Base-by-base conservation (phyloP, 2,329 filamentous ascomycete genomes). In the Pseudogymnoascus sp. region DNA sequence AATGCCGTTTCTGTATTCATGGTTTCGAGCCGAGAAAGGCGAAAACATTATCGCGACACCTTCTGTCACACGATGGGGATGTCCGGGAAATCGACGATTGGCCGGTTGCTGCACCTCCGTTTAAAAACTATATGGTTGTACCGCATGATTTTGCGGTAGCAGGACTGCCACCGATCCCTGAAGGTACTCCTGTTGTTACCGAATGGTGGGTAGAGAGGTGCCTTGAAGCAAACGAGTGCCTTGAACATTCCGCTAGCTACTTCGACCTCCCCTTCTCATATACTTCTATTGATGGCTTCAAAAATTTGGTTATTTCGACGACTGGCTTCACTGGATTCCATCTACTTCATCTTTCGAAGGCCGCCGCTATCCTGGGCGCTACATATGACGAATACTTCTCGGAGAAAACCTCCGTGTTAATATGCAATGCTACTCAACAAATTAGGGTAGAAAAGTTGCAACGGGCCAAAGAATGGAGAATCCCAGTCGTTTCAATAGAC, bases 121-220 rank as follows among this genome's bases (percentile, higher is more conserved):
- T 3, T 59, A 62, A 31, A 7, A 66, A 18, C 40, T 65, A 72
- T 62, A 66, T 81, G 53, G 70, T 84, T 59, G 70, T 82, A 16
- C 81, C 82, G 63, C 75, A 79, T 67, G 73, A 78, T 63, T 69
- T 76, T 25, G 70, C 73, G 53, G 62, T 71, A 62, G 70, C 72
- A 34, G 68, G 75, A 59, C 66, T 77, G 7, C 71, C 73, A 34
- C 64, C 69, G 42, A 72, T 70, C 21, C 64, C 66, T 5, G 64
- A 76, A 67, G 70, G 70, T 59, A 66, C 68, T 21, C 75, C 78
- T 66, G 77, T 79, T 12, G 86, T 96, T 34, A 97, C 92, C 10
- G 92, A 96, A 72, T 96, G 95, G 81, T 99, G 93, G 83, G 82
- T 99, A 61, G 95, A 99, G 76, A 85, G 86, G 59, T 97, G 93